Evolutionary conservation across 2,329 filamentous ascomycete species (phyloP), one percentile per base, ranked within the genome.

Genomic region (Hymenoscyphus scutula): DNA sequence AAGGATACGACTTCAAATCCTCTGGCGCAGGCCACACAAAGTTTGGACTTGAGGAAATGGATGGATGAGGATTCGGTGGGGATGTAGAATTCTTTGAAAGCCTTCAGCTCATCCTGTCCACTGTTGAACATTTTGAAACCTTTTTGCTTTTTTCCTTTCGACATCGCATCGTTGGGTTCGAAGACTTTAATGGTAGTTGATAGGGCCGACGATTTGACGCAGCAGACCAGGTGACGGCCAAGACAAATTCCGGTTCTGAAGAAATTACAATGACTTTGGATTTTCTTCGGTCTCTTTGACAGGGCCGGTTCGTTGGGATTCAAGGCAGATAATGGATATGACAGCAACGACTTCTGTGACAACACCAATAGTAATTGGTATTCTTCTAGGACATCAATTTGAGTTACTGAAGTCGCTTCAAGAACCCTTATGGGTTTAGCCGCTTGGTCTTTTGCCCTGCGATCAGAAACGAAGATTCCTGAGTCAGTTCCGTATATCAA

Each of bases 151-250:
- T 95, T 96, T 63, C 91, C 91, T 79, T 93, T 95, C 60, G 90
- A 89, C 82, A 96, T 89, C 65, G 92, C 90, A 74, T 98, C 95
- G 78, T 96, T 97, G 0, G 95, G 95, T 78, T 99, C 94, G 77
- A 92, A 98, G n/a, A 98, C 95, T 78, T 98, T 98, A 81, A 99
- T 97, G 1, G 94, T 98, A 15, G 92, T 96, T 59, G 92, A 97
- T 34, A 98, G 81, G 2, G 93, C 91, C 19, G 90, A 94, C 48
- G 92, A 96, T 80, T 97, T 98, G 72, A 98, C 95, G 70, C 92
- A 96, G 78, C 94, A 98, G 32, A 99, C 95, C 60, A 99, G 82
- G 74, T 98, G 95, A 65, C 95, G 86, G 37, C 95, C 93, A 64
- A 97, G 84, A 74, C 95, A 98, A 72, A 97, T 96, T 45, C 95